Percentiles rank a stretch among this genome's conserved stretches.
These are phyloP conservation scores for Dothideomycetes sp. DNA, from an alignment of 2,329 filamentous ascomycete species.

Conservation along the genomic window DNA sequence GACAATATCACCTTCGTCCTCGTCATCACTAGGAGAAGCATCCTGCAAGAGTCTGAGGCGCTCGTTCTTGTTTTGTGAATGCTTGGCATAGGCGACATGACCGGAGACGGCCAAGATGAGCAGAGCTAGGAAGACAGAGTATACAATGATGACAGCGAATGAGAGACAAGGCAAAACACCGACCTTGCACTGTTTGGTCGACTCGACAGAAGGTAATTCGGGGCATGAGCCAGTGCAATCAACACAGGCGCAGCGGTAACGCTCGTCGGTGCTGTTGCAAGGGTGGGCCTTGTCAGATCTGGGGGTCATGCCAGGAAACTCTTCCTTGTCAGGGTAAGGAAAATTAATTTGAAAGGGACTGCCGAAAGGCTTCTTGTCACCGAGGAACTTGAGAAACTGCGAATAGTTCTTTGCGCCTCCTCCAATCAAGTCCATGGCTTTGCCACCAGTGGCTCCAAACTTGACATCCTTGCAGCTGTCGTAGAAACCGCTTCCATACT, in stretches of 20 bases:
- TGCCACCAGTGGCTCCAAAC: constrained; percentile 86
- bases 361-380: constrained; percentile 80
- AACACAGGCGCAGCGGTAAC: constrained; percentile 84
- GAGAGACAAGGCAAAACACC: constrained; percentile 86
- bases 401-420: constrained; percentile 87
- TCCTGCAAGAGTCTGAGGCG: constrained; percentile 81
- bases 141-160: constrained; percentile 82
- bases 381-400: constrained; percentile 81
- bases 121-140: constrained; percentile 63
- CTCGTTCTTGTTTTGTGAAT: constrained; percentile 66
- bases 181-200: constrained; percentile 66
- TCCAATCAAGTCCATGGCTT: constrained; percentile 91
- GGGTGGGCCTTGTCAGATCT: constrained; percentile 65
- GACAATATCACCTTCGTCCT: constrained; percentile 82
- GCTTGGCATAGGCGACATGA: constrained; percentile 66
- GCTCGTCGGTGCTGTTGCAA: constrained; percentile 81
- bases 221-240: constrained; percentile 86
- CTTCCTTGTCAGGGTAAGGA: constrained; percentile 48
- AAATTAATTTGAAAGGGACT: constrained; percentile 99
- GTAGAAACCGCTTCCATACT: constrained; percentile 82
- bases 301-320: constrained; percentile 61
- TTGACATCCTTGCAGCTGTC: constrained; percentile 99
- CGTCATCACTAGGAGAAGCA: constrained; percentile 74
- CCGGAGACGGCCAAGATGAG: constrained; percentile 59
- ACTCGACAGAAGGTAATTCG: constrained; percentile 64